These are phyloP conservation scores for Globisporangium cederbergense DNA, from an alignment of 352 stramenopile genomes.

Conservation along the genomic window DNA sequence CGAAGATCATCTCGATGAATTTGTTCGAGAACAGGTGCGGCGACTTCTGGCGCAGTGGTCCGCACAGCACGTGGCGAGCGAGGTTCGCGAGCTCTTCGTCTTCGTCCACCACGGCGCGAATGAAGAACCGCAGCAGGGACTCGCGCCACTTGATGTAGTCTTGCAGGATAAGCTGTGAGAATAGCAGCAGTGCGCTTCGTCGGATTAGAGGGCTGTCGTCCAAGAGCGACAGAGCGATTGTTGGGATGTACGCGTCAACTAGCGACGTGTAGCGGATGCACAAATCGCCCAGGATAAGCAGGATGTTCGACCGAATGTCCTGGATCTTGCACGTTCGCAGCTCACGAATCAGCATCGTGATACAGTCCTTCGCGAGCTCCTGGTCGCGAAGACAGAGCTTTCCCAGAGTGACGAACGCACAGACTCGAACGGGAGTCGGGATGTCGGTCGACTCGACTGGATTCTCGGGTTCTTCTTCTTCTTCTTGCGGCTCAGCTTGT, in stretches of 20 bases:
- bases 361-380: conserved; percentile 89
- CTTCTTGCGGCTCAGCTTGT: conserved; percentile 16
- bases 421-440: conserved; percentile 82
- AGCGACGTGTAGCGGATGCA: conserved; percentile 96
- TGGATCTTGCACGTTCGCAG: conserved; percentile 78
- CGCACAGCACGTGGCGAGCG: conserved; percentile 91
- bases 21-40: conserved; percentile 95
- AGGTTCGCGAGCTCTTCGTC: conserved; percentile 91
- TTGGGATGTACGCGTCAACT: conserved; percentile 94
- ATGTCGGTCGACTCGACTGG: conserved; percentile 33
- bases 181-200: conserved; percentile 93
- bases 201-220: conserved; percentile 87
- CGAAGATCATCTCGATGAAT: conserved; percentile 97
- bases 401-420: conserved; percentile 92
- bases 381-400: conserved; percentile 96
- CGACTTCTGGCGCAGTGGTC: conserved; percentile 89
- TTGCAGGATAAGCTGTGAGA: conserved; percentile 95
- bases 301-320: conserved; percentile 94
- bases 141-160: conserved; percentile 99
- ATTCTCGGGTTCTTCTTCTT: conserved; percentile 24
- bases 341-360: conserved; percentile 95
- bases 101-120: conserved; percentile 92
- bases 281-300: conserved; percentile 95
- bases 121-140: conserved; percentile 93
- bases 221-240: conserved; percentile 93